Evolutionary conservation across 192 early-diverging fungal species (phyloP).

Genomic region (Mortierella claussenii): DNA sequence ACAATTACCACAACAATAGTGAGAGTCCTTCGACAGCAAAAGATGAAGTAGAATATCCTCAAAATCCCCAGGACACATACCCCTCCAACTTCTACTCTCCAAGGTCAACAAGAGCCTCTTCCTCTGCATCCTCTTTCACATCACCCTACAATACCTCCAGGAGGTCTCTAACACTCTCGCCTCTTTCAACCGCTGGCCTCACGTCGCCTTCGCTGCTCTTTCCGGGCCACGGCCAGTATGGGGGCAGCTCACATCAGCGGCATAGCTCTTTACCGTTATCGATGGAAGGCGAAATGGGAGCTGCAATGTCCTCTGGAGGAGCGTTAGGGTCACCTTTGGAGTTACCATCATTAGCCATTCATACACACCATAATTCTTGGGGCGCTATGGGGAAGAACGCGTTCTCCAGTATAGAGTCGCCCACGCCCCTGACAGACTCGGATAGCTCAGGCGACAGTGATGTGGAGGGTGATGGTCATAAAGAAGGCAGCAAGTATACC

Average conservation of each 20-base stretch:
- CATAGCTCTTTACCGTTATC: background rate
- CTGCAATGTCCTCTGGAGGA: background rate
- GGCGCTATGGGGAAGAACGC: slow-evolving; percentile 28
- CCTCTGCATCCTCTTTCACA: background rate
- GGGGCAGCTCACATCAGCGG: background rate
- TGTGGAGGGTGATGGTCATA: background rate
- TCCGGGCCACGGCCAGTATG: slow-evolving; percentile 1
- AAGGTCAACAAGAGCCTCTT: slow-evolving; percentile 5
- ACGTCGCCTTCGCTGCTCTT: slow-evolving; percentile 16
- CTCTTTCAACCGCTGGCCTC: slow-evolving; percentile 5
- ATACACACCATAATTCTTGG: slow-evolving; percentile 27
- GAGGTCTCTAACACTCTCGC: slow-evolving; percentile 21
- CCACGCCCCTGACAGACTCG: slow-evolving; percentile 23
- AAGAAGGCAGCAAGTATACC: background rate
- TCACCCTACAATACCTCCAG: background rate
- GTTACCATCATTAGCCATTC: slow-evolving; percentile 3
- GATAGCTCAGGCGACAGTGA: slow-evolving; percentile 3
- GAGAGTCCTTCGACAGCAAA: too few relatives aligned
- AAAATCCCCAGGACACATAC: slow-evolving; percentile 36
- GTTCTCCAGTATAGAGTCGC: slow-evolving; percentile 25
- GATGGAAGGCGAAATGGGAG: too few relatives aligned
- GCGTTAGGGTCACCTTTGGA: slow-evolving; percentile 4
- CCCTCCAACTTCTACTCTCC: slow-evolving; percentile 2
- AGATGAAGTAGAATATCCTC: slow-evolving; percentile 41
- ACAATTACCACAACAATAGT: too few relatives aligned